These are phyloP conservation scores for Ogataea methanolica DNA, from an alignment of 805 yeast species.

Conservation along the genomic window DNA sequence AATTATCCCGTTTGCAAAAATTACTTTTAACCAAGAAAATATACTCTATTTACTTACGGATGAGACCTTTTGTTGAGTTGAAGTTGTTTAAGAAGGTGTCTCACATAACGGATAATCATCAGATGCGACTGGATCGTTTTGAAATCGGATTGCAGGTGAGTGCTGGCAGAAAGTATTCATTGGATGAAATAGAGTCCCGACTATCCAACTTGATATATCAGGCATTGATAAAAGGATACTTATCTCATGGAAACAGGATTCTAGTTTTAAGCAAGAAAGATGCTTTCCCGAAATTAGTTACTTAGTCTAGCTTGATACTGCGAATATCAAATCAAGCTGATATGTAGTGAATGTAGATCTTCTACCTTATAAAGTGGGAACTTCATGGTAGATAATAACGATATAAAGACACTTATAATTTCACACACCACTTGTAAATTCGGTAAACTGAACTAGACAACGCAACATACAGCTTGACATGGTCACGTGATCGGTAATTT, in stretches of 20 bases:
- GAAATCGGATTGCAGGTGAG: constrained; percentile 10
- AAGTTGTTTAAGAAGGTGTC: constrained; percentile 43
- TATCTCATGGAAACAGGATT: constrained; percentile 70
- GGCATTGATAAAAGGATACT: constrained; percentile 69
- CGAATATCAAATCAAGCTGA: neutral
- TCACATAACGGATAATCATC: constrained; percentile 24
- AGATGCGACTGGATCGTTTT: constrained; percentile 10
- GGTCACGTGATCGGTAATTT: neutral
- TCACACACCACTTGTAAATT: too few relatives aligned
- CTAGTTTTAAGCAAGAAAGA: constrained; percentile 70
- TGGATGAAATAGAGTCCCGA: constrained; percentile 63
- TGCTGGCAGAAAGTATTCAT: constrained; percentile 17
- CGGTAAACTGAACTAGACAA: too few relatives aligned
- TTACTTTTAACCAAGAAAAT: constrained; percentile 54
- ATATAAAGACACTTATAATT: too few relatives aligned
- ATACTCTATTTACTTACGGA: constrained; percentile 52
- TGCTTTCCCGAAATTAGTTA: constrained; percentile 55
- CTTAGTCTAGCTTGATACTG: neutral
- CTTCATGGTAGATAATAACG: too few relatives aligned
- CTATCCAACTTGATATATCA: constrained; percentile 60
- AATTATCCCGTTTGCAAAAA: constrained; percentile 40
- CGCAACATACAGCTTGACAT: too few relatives aligned
- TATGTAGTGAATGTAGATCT: too few relatives aligned
- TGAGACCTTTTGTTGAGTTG: constrained; percentile 47
- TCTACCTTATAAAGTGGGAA: too few relatives aligned